Evolutionary conservation across 1,284 basidiomycete genomes (phyloP), one percentile per base, ranked within the genome.

Genomic region (Boletus semigastroideus): DNA sequence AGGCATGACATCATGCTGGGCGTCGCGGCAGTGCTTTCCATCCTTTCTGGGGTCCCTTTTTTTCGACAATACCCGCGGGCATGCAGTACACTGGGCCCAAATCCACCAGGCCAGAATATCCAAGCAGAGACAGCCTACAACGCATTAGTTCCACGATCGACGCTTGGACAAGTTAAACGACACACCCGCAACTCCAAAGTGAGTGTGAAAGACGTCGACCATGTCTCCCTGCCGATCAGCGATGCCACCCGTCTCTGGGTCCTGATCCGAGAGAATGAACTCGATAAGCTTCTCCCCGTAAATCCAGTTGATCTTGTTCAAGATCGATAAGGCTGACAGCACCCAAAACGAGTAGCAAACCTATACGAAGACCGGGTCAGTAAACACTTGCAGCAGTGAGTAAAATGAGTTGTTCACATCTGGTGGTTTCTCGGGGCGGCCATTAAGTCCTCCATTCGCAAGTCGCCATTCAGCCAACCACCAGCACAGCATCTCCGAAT

Each of bases 271-370:
- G 5, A 98, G 77, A 52, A 99, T 96, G 72, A 98, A 99, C 1
- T 69, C 59, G 1, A 72, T 74, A 30, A 98, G 76, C 69, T 92
- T 94, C n/a, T 87, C 80, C 0, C 84, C 77, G 67, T 98, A 89
- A 62, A 99, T 97, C 94, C 96, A 99, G 11, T 83, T 75, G 17
- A 95, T 69, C 63, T 88, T 92, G 42, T 86, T 82, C 36, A 99
- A 72, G 53, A 98, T 95, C 17, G 92, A 85, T 46, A 99, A 71
- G 0, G 91, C 78, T 1, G 95, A 94, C 3, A 99, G 80, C 6
- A 96, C 94, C 94, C 95, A 99, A 77, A 94, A 96, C 62, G 91
- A 94, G 72, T 99, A 99, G 74, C 96, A 99, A 4, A 97, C 92
- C 93, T 95, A 12, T 50, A n/a, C 7, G 6, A 8, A 10, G 2